These are phyloP conservation scores for Vicia villosa DNA, from an alignment of 306 rosid species.

Conservation along the genomic window DNA sequence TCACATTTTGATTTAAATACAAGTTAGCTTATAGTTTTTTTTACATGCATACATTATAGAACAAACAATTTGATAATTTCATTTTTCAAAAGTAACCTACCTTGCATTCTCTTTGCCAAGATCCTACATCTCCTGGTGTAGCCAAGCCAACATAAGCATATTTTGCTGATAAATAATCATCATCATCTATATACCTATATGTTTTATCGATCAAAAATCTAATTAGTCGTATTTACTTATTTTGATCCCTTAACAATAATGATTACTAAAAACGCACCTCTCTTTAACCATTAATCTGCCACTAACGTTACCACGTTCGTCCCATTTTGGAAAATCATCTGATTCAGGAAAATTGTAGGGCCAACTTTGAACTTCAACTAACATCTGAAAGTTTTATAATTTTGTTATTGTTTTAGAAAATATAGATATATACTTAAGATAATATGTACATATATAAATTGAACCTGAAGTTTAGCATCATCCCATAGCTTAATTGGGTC, in stretches of 20 bases:
- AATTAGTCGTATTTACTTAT: background rate
- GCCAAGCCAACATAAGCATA: conserved; percentile 85
- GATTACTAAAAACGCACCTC: conserved; percentile 40
- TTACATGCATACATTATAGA: background rate
- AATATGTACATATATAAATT: background rate
- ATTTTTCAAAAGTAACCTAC: conserved; percentile 59
- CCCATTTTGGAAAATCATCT: conserved; percentile 53
- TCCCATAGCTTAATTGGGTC: conserved; percentile 65
- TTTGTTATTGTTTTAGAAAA: background rate
- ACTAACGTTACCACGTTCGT: conserved; percentile 66
- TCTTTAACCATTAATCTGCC: conserved; percentile 73
- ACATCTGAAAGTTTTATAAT: conserved; percentile 53
- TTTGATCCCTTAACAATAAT: background rate
- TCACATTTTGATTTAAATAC: conserved; percentile 19
- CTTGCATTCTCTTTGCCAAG: conserved; percentile 94
- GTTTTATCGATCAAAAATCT: background rate
- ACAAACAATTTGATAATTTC: background rate
- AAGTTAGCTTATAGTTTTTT: background rate
- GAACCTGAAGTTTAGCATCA: conserved; percentile 81
- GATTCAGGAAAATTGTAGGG: conserved; percentile 82
- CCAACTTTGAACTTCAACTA: conserved; percentile 76
- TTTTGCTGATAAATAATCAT: conserved; percentile 50
- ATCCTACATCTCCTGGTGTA: conserved; percentile 79
- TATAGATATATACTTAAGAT: background rate
- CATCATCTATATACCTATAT: conserved; percentile 52